Conservation (phyloP, 257 asterid species). For the Ilex aquifolium region DNA sequence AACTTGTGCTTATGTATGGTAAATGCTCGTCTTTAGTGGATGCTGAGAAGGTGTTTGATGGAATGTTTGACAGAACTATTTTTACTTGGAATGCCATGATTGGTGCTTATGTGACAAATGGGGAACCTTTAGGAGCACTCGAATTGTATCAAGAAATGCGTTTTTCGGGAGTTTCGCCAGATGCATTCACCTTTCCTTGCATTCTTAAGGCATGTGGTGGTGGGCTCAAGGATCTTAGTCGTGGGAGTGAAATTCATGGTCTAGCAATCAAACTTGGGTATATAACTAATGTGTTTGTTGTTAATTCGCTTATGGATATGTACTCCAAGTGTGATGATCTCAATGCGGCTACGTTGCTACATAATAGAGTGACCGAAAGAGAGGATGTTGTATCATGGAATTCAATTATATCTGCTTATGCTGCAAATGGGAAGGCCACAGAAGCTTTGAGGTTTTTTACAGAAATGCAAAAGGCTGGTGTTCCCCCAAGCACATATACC, state of each 20-base stretch:
- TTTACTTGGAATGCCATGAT: slow-evolving; percentile 79
- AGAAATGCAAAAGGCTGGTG: slow-evolving; percentile 40
- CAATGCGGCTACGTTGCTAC: slow-evolving; percentile 36
- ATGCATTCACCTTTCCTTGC: slow-evolving; percentile 54
- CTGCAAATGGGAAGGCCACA: slow-evolving; percentile 30
- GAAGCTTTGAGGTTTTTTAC: slow-evolving; percentile 43
- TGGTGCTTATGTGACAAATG: slow-evolving; percentile 59
- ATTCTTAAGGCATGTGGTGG: slow-evolving; percentile 60
- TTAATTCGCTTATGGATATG: slow-evolving; percentile 55
- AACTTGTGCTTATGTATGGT: slow-evolving; percentile 60
- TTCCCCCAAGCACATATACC: slow-evolving; percentile 57
- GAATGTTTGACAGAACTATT: slow-evolving; percentile 50
- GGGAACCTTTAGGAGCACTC: slow-evolving; percentile 40
- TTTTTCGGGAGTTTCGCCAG: slow-evolving; percentile 31
- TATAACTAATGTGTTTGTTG: slow-evolving; percentile 35
- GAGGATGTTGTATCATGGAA: slow-evolving; percentile 74
- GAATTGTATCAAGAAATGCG: slow-evolving; percentile 51
- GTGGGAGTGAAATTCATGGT: slow-evolving; percentile 70
- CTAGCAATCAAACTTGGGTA: slow-evolving; percentile 40
- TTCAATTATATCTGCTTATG: slow-evolving; percentile 56
- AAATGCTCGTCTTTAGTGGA: slow-evolving; percentile 48
- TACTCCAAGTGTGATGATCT: slow-evolving; percentile 53
- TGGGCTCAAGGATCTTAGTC: slow-evolving; percentile 22
- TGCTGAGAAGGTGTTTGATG: slow-evolving; percentile 61
- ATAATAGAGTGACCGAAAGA: slow-evolving; percentile 29